A percentile compares a stretch with the other conserved stretches of the same genome.
These are phyloP conservation scores for Alternaria brassicae DNA, from an alignment of 2,329 filamentous ascomycete genomes.

Conservation along the genomic window DNA sequence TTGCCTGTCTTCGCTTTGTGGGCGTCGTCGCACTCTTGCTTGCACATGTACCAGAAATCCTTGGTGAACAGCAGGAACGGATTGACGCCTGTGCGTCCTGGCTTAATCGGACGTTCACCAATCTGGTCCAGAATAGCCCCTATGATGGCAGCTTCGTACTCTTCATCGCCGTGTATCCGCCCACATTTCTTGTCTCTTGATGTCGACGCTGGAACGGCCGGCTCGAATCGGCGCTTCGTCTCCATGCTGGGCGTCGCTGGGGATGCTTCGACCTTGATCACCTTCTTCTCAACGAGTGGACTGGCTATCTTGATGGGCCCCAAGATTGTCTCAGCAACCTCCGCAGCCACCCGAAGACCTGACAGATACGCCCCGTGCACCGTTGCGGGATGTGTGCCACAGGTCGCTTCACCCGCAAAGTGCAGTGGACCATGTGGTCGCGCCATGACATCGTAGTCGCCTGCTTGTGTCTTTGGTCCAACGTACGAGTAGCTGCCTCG, in stretches of 20 bases:
- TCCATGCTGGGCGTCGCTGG: conserved; percentile 21
- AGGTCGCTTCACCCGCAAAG: conserved; percentile 97
- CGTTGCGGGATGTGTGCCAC: conserved; percentile 92
- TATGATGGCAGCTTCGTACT: conserved; percentile 65
- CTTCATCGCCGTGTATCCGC: conserved; percentile 45
- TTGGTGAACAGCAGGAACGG: conserved; percentile 92
- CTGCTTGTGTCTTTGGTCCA: conserved; percentile 77
- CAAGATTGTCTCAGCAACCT: conserved; percentile 80
- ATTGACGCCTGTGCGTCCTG: conserved; percentile 77
- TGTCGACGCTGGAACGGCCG: conserved; percentile 17
- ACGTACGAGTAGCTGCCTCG: conserved; percentile 95
- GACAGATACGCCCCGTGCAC: conserved; percentile 97
- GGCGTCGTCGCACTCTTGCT: conserved; percentile 71
- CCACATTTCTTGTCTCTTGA: conserved; percentile 28
- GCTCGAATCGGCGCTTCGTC: conserved; percentile 35
- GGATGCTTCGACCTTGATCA: conserved; percentile 33
- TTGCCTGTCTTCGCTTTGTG: conserved; percentile 70
- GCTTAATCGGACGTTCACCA: conserved; percentile 76
- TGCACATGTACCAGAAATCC: conserved; percentile 68
- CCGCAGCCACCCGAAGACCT: conserved; percentile 85
- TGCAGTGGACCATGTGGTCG: conserved; percentile 83
- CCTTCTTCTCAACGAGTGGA: conserved; percentile 75
- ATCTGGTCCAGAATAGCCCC: conserved; percentile 66
- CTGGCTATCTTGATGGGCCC: conserved; percentile 78
- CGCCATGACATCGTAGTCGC: conserved; percentile 94